Evolutionary conservation across 2,329 filamentous ascomycete species (phyloP).

Genomic region (Nothophaeocryptopus gaeumannii): DNA sequence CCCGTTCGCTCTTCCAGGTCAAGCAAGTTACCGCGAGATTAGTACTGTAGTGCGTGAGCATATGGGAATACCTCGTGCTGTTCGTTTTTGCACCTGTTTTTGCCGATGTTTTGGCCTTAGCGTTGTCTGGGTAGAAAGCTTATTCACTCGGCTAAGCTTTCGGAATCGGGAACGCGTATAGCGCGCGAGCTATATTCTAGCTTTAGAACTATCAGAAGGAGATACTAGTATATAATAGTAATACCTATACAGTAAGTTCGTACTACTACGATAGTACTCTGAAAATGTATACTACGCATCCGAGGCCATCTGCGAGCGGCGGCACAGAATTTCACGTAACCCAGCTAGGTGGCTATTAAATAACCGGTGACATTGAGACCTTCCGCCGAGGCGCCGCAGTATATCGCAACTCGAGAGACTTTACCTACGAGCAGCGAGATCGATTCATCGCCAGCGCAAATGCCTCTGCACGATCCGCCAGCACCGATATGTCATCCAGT

Average conservation of each 20-base stretch:
- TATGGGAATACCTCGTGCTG: no score
- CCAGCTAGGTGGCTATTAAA: not conserved
- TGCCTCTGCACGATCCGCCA: not conserved
- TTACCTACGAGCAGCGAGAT: not conserved
- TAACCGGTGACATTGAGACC: not conserved
- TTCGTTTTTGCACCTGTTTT: no score
- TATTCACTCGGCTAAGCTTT: no score
- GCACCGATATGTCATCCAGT: not conserved
- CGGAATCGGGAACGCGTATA: no score
- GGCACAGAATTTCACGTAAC: not conserved
- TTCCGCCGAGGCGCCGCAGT: not conserved
- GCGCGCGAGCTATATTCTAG: no score
- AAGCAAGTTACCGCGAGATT: no score
- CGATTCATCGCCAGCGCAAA: not conserved
- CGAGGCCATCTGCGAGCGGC: not conserved
- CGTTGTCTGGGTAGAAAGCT: no score
- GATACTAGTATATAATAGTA: no score
- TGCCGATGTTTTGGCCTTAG: no score
- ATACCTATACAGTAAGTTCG: not conserved
- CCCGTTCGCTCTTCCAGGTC: no score
- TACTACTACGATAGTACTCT: not conserved
- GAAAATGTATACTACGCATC: not conserved
- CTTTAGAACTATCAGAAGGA: no score
- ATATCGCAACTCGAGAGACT: not conserved
- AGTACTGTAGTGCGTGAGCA: no score